Conservation (phyloP, 495 filamentous ascomycete genomes). For the Neurospora discreta region DNA sequence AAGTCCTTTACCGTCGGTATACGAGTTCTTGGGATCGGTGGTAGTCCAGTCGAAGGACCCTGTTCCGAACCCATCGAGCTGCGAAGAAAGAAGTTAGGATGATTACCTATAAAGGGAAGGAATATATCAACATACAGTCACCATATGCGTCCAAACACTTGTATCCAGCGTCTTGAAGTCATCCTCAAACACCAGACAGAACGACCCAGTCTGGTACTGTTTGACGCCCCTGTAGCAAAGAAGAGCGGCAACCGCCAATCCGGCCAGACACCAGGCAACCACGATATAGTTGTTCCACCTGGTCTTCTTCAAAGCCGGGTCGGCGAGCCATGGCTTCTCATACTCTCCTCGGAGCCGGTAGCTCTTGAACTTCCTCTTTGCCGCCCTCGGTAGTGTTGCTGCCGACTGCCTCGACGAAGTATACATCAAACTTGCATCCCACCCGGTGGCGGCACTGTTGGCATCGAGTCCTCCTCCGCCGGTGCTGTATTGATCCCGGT, state of each 20-base stretch:
- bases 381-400: not conserved
- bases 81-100: no score
- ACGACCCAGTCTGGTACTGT: constrained; percentile 5
- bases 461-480: not conserved
- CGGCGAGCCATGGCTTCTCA: constrained; percentile 27
- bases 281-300: constrained; percentile 26
- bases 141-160: constrained; percentile 25
- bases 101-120: no score
- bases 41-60: constrained; percentile 38
- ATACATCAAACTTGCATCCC: constrained; percentile 3
- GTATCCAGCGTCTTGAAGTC: constrained; percentile 26
- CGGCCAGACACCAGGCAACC: constrained; percentile 19
- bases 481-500: not conserved
- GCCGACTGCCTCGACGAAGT: not conserved
- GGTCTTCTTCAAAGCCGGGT: constrained; percentile 16
- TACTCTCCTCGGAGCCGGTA: constrained; percentile 26
- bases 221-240: constrained; percentile 15
- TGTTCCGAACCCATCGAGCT: constrained; percentile 27
- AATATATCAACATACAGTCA: constrained; percentile 5
- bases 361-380: constrained; percentile 18
- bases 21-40: constrained; percentile 29
- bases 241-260: constrained; percentile 17
- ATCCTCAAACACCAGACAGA: constrained; percentile 30
- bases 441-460: not conserved
- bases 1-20: constrained; percentile 26